Conservation (phyloP, 345 rosid genomes). For the Isatis tinctoria region DNA sequence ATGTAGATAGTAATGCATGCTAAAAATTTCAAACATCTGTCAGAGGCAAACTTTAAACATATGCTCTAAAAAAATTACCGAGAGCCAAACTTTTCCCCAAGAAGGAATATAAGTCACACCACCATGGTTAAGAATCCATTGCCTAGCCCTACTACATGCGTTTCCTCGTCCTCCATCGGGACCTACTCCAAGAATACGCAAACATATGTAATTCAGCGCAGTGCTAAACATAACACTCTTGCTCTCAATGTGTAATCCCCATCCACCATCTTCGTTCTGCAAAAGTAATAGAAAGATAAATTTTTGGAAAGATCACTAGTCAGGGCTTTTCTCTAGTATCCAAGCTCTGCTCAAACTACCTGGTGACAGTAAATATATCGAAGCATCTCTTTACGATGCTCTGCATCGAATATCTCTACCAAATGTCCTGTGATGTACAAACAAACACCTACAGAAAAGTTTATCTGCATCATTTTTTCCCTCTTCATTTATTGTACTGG, state of each 20-base stretch:
- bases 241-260: slow-evolving; percentile 77
- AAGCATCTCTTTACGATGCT: slow-evolving; percentile 21
- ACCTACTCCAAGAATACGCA: slow-evolving; percentile 52
- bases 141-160: slow-evolving; percentile 40
- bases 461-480: not conserved
- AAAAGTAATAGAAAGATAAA: not conserved
- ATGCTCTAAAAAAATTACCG: slow-evolving; percentile 30
- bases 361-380: slow-evolving; percentile 18
- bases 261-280: slow-evolving; percentile 72
- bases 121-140: slow-evolving; percentile 61
- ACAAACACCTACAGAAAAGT: not conserved
- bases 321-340: too few relatives aligned
- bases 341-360: not conserved
- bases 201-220: slow-evolving; percentile 40
- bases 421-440: slow-evolving; percentile 12
- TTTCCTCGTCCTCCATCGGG: slow-evolving; percentile 36
- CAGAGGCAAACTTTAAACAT: too few relatives aligned
- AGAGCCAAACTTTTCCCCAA: slow-evolving; percentile 82
- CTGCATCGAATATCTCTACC: not conserved
- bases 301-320: not conserved
- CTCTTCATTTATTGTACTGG: too few relatives aligned
- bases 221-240: slow-evolving; percentile 60
- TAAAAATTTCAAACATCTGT: not conserved
- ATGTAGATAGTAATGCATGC: not conserved
- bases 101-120: slow-evolving; percentile 63